phyloP scores from a whole-genome alignment of 768 basidiomycete genomes.

The Glaciozyma antarctica region DNA sequence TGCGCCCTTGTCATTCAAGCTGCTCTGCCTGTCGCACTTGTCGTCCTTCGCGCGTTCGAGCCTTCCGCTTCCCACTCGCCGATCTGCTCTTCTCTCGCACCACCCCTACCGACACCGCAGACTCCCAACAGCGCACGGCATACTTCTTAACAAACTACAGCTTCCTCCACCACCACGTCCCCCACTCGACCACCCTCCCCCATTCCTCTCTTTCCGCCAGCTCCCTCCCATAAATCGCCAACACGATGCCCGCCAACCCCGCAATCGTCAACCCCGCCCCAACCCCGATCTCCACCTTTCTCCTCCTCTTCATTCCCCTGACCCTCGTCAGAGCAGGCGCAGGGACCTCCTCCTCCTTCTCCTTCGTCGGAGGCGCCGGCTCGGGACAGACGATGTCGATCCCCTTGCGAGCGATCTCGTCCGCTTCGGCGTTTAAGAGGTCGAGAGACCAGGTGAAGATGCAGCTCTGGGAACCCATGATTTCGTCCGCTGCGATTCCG shows the following conservation, averaged over 20 bases:
- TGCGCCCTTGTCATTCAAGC: too few relatives aligned
- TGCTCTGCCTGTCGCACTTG: too few relatives aligned
- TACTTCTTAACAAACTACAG: neutral
- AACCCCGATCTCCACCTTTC: neutral
- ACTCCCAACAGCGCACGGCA: too few relatives aligned
- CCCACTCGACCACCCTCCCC: neutral
- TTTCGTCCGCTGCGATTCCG: constrained; percentile 5
- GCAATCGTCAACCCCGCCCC: neutral
- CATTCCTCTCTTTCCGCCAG: neutral
- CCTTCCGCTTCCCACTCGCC: too few relatives aligned
- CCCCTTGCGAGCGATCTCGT: constrained; percentile 4
- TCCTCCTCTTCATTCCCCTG: neutral
- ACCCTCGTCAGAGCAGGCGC: neutral
- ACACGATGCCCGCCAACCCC: neutral
- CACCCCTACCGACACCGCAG: too few relatives aligned
- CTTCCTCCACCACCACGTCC: neutral
- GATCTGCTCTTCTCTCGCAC: too few relatives aligned
- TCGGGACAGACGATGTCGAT: constrained; percentile 9
- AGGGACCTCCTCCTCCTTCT: neutral
- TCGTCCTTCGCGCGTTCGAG: too few relatives aligned
- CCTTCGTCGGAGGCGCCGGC: neutral
- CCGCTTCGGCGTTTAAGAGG: constrained; percentile 7
- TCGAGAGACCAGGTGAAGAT: constrained; percentile 22
- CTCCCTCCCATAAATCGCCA: neutral
- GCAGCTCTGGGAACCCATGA: constrained; percentile 27